Conservation (phyloP, 2,329 filamentous ascomycete genomes). For the Penicillium concentricum region DNA sequence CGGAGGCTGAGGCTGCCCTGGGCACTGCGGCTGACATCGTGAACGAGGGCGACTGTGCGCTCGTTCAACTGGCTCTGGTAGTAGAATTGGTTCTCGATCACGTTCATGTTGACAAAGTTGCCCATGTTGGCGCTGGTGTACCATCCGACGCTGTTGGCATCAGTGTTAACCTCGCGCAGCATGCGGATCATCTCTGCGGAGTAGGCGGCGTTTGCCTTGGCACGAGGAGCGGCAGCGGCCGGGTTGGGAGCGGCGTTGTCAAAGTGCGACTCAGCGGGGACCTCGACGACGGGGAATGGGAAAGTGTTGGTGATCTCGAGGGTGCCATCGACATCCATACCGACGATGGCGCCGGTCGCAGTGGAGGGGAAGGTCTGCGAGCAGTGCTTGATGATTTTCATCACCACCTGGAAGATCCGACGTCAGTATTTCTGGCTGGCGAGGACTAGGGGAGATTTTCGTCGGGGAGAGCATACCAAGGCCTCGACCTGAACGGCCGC, state of each 20-base stretch:
- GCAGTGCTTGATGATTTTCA: constrained; percentile 98
- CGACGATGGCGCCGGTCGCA: constrained; percentile 86
- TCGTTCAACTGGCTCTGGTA: constrained; percentile 94
- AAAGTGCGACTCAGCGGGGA: constrained; percentile 69
- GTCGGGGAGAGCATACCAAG: constrained; percentile 62
- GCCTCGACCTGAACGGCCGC: constrained; percentile 92
- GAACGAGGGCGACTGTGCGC: constrained; percentile 81
- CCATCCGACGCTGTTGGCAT: constrained; percentile 97
- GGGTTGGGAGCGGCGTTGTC: constrained; percentile 66
- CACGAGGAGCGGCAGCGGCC: constrained; percentile 83
- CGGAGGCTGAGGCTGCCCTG: constrained; percentile 87
- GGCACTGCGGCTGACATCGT: constrained; percentile 92
- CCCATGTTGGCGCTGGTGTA: constrained; percentile 99
- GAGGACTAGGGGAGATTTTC: constrained; percentile 33
- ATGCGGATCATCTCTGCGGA: constrained; percentile 97
- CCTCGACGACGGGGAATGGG: constrained; percentile 82
- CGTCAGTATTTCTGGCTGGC: constrained; percentile 31
- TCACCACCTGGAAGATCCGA: constrained; percentile 66
- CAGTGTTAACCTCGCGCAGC: constrained; percentile 94
- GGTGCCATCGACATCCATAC: constrained; percentile 79
- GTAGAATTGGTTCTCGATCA: constrained; percentile 96
- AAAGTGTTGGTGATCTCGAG: constrained; percentile 95
- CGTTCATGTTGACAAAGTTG: constrained; percentile 92
- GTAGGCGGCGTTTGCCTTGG: constrained; percentile 85
- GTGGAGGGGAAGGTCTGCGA: constrained; percentile 82